phyloP scores from a whole-genome alignment of 139 green algal genomes.

The Closterium sp. region DNA sequence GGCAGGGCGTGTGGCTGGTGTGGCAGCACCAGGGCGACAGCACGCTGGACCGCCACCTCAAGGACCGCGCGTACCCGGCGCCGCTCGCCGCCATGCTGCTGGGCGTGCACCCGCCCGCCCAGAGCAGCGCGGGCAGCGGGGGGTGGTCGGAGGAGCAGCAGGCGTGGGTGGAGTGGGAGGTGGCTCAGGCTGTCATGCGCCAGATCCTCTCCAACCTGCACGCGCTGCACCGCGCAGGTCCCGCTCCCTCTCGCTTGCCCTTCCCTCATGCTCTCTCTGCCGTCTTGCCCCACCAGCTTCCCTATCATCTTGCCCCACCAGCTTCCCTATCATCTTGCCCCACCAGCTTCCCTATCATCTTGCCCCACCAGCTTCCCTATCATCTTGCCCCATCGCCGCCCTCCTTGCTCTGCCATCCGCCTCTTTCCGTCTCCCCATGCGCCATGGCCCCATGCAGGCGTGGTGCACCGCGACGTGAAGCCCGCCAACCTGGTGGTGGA shows the following conservation, averaged over 20 bases:
- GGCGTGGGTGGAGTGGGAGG: conserved; percentile 1
- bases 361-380: background rate
- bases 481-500: conserved; percentile 45
- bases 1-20: conserved; percentile 20
- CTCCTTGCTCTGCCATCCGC: too few species aligned
- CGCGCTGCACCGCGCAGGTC: conserved; percentile 38
- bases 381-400: too few species aligned
- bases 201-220: conserved; percentile 25
- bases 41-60: conserved; percentile 17
- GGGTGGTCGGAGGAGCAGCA: background rate
- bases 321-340: background rate
- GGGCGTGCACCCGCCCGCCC: background rate
- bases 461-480: conserved; percentile 53
- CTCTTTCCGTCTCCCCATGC: too few species aligned
- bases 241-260: background rate
- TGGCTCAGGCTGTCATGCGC: conserved; percentile 2
- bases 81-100: background rate
- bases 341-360: background rate
- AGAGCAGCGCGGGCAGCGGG: too few species aligned
- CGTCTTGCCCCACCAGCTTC: background rate
- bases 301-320: background rate
- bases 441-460: background rate
- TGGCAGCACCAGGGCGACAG: conserved; percentile 27
- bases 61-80: conserved; percentile 3
- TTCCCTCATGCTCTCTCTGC: background rate